These are phyloP conservation scores for Neopestalotiopsis sp. DNA, from an alignment of 2,329 filamentous ascomycete genomes.

Conservation along the genomic window DNA sequence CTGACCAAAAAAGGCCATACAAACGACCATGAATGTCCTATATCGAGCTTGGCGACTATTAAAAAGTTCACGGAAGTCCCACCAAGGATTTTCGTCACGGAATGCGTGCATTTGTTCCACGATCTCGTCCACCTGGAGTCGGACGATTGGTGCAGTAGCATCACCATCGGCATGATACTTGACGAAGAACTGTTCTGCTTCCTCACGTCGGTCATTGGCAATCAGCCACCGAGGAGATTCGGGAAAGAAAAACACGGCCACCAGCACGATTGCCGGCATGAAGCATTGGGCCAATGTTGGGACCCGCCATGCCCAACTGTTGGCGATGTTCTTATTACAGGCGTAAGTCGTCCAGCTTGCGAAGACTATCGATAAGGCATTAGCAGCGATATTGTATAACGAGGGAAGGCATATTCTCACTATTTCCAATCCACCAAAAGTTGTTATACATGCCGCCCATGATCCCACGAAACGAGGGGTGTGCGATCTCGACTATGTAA, in stretches of 20 bases:
- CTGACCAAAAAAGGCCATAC: slow-evolving; percentile 56
- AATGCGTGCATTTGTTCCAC: slow-evolving; percentile 51
- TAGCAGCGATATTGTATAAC: slow-evolving; percentile 51
- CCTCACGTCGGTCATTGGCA: not conserved
- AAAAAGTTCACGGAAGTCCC: slow-evolving; percentile 60
- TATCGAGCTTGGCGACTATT: slow-evolving; percentile 50
- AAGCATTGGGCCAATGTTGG: slow-evolving; percentile 57
- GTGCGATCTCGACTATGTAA: slow-evolving; percentile 65
- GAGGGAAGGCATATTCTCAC: not conserved
- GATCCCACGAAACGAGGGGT: slow-evolving; percentile 64
- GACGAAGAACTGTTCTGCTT: slow-evolving; percentile 45
- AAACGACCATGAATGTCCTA: slow-evolving; percentile 50
- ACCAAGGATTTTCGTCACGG: slow-evolving; percentile 59
- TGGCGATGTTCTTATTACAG: slow-evolving; percentile 22
- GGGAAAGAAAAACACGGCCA: slow-evolving; percentile 35
- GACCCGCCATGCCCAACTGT: slow-evolving; percentile 55
- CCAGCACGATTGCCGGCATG: slow-evolving; percentile 48
- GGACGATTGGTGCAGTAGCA: slow-evolving; percentile 52
- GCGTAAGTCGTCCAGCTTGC: slow-evolving; percentile 55
- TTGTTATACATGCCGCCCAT: slow-evolving; percentile 60
- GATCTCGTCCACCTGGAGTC: slow-evolving; percentile 60
- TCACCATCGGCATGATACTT: slow-evolving; percentile 64
- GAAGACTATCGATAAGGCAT: slow-evolving; percentile 45
- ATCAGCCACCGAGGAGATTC: slow-evolving; percentile 18
- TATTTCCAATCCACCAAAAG: slow-evolving; percentile 39